Evolutionary conservation across 495 filamentous ascomycete genomes (phyloP).

Genomic region (Bryoglossum gracile): DNA sequence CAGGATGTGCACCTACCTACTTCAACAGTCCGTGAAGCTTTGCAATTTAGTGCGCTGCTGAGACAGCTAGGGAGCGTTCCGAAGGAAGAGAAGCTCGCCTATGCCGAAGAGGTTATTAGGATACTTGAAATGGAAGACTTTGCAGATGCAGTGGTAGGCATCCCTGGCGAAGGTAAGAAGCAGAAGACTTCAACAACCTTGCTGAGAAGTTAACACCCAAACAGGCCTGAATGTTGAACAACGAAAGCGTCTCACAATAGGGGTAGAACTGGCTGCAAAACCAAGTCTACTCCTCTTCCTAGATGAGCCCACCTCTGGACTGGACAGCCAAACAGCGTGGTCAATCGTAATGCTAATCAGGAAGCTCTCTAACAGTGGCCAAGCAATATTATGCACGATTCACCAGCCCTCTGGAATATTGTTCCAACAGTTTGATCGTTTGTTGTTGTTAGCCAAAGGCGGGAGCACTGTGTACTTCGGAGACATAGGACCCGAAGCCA

Average conservation of each 20-base stretch:
- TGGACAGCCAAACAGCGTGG: constrained; percentile 66
- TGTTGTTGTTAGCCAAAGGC: constrained; percentile 60
- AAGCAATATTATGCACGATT: constrained; percentile 88
- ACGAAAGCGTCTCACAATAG: constrained; percentile 83
- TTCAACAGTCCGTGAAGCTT: constrained; percentile 38
- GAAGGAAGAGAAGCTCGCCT: constrained; percentile 45
- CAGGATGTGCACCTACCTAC: constrained; percentile 67
- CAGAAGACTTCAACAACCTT: too few relatives aligned
- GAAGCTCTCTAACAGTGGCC: constrained; percentile 73
- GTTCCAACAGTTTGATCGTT: constrained; percentile 79
- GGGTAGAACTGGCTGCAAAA: constrained; percentile 85
- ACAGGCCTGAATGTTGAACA: constrained; percentile 80
- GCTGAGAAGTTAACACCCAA: too few relatives aligned
- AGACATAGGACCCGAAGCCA: constrained; percentile 59
- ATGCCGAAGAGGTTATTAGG: constrained; percentile 51
- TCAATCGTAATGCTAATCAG: constrained; percentile 69
- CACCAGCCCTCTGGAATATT: constrained; percentile 85
- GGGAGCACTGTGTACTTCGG: constrained; percentile 73
- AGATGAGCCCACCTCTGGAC: constrained; percentile 57
- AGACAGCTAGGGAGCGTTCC: constrained; percentile 33
- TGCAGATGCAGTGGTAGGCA: constrained; percentile 73
- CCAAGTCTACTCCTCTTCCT: constrained; percentile 84
- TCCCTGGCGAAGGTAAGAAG: constrained; percentile 68
- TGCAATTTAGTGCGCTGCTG: constrained; percentile 40
- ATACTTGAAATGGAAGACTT: constrained; percentile 71